Evolutionary conservation across 1,284 basidiomycete species (phyloP).

Genomic region (Ganoderma meredithae): DNA sequence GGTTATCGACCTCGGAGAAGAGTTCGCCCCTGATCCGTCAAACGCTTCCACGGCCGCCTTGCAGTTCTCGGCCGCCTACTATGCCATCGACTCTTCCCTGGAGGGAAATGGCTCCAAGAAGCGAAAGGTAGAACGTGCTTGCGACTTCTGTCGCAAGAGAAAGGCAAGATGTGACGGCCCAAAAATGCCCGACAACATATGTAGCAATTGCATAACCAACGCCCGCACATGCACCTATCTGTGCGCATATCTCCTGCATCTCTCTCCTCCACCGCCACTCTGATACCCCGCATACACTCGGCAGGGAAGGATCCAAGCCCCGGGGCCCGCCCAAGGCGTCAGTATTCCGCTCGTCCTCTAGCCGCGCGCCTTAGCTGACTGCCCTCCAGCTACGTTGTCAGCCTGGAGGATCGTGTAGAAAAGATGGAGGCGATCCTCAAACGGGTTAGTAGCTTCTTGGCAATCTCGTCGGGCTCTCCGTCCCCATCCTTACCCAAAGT

Average conservation of each 20-base stretch:
- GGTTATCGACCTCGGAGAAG: constrained; percentile 37
- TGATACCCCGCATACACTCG: constrained; percentile 18
- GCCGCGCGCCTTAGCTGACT: constrained; percentile 20
- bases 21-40: constrained; percentile 32
- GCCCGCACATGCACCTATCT: constrained; percentile 77
- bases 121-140: constrained; percentile 72
- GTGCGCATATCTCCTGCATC: constrained; percentile 47
- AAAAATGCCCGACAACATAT: constrained; percentile 62
- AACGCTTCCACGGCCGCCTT: constrained; percentile 31
- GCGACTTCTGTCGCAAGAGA: constrained; percentile 70
- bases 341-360: constrained; percentile 37
- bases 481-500: not conserved
- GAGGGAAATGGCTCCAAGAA: constrained; percentile 48
- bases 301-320: constrained; percentile 80
- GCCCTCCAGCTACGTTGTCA: constrained; percentile 69
- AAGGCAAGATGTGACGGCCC: constrained; percentile 79
- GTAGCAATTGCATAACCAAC: constrained; percentile 76
- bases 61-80: constrained; percentile 34
- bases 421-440: constrained; percentile 74
- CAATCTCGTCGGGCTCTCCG: not conserved
- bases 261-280: constrained; percentile 8
- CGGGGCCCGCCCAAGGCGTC: constrained; percentile 87
- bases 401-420: constrained; percentile 79
- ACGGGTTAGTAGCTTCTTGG: constrained; percentile 54
- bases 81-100: constrained; percentile 35